Percentiles rank a stretch among this genome's conserved stretches.
These are phyloP conservation scores for Colletotrichum chrysophilum DNA, from an alignment of 2,329 filamentous ascomycete genomes.

Conservation along the genomic window DNA sequence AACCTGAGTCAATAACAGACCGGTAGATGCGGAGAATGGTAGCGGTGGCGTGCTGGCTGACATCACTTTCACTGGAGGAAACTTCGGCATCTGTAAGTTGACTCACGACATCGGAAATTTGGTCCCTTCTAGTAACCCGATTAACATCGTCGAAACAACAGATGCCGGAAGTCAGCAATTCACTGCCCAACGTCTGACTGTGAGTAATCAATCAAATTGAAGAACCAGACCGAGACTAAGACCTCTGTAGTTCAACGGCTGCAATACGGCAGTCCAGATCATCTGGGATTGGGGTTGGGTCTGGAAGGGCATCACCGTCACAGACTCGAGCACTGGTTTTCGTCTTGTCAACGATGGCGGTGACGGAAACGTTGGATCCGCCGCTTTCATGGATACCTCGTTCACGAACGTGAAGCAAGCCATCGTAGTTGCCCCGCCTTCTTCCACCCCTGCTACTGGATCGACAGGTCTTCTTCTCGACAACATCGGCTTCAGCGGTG, in stretches of 20 bases:
- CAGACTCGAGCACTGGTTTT: background rate
- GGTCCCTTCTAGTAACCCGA: background rate
- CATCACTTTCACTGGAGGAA: slow-evolving; percentile 63
- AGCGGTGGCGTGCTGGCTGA: slow-evolving; percentile 56
- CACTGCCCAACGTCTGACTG: slow-evolving; percentile 65
- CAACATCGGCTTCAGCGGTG: background rate
- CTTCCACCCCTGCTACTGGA: background rate
- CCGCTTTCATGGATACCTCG: background rate
- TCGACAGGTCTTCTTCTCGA: background rate
- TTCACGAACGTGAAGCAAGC: background rate
- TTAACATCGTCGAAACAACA: background rate
- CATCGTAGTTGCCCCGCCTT: background rate
- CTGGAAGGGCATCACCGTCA: background rate
- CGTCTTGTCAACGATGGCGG: background rate
- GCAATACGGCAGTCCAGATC: slow-evolving; percentile 69
- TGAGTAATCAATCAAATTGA: background rate
- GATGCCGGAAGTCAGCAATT: slow-evolving; percentile 69
- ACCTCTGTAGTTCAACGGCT: slow-evolving; percentile 60
- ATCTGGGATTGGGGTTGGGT: slow-evolving; percentile 77
- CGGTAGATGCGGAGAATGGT: slow-evolving; percentile 29
- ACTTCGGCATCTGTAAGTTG: slow-evolving; percentile 24
- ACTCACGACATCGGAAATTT: background rate
- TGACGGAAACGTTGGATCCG: background rate
- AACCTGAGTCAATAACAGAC: fast-evolving
- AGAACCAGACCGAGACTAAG: background rate